phyloP scores from a whole-genome alignment of 2,329 filamentous ascomycete species.

The Beauveria rudraprayagi region DNA sequence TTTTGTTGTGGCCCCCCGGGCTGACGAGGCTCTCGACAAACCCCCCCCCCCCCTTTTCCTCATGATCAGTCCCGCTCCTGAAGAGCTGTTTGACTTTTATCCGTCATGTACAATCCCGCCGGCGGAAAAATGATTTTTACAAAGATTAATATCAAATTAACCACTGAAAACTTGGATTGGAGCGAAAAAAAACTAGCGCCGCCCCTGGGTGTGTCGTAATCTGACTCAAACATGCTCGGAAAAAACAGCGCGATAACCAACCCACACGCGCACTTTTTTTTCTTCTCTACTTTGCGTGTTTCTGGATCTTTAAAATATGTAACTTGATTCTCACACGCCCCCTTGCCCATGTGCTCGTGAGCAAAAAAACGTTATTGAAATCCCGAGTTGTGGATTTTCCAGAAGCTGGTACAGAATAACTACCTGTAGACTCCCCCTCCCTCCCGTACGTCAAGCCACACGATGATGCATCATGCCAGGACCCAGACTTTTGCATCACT shows the following conservation, averaged over 20 bases:
- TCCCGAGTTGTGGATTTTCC: neutral
- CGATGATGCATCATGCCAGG: neutral
- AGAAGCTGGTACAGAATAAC: neutral
- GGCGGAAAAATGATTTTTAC: too few species aligned
- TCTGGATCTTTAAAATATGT: neutral
- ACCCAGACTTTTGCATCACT: neutral
- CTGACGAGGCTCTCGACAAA: too few species aligned
- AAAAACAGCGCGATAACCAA: neutral
- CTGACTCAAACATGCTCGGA: slow-evolving; percentile 6
- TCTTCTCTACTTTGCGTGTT: too few species aligned
- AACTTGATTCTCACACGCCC: too few species aligned
- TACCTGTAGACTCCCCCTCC: neutral
- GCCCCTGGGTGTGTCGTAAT: neutral
- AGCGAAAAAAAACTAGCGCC: neutral
- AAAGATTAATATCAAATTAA: neutral
- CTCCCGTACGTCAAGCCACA: neutral
- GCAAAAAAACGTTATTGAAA: too few species aligned
- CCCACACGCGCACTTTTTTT: too few species aligned
- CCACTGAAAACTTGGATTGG: neutral
- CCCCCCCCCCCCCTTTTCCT: too few species aligned
- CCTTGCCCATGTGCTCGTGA: too few species aligned
- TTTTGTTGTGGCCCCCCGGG: too few species aligned
- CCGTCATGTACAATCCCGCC: too few species aligned
- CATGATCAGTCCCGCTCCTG: too few species aligned
- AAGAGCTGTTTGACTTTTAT: too few species aligned